These are phyloP conservation scores for Amylostereum areolatum DNA, from an alignment of 1,284 basidiomycete genomes.

Conservation along the genomic window DNA sequence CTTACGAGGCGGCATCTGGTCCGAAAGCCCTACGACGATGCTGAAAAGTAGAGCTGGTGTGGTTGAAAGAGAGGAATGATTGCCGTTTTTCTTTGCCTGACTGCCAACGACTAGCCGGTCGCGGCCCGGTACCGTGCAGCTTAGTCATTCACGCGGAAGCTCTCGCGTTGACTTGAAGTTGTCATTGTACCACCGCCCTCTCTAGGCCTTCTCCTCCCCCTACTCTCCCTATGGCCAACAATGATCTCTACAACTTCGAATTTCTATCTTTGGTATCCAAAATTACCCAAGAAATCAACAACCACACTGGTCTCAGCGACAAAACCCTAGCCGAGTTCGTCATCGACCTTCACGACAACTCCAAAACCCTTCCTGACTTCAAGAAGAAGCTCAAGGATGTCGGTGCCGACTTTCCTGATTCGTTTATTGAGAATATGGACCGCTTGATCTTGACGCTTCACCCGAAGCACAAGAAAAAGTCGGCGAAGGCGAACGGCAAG, in stretches of 20 bases:
- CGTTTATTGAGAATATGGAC: constrained; percentile 89
- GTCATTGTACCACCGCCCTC: too few relatives aligned
- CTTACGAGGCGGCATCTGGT: constrained; percentile 68
- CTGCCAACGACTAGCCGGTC: too few relatives aligned
- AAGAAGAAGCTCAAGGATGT: constrained; percentile 75
- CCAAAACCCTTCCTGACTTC: constrained; percentile 74
- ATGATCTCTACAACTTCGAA: constrained; percentile 86
- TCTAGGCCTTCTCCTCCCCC: too few relatives aligned
- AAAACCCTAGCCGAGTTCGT: constrained; percentile 95
- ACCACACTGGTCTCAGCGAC: constrained; percentile 80
- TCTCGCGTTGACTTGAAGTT: too few relatives aligned
- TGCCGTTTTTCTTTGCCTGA: too few relatives aligned
- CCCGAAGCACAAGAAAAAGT: constrained; percentile 89
- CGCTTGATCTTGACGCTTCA: constrained; percentile 92
- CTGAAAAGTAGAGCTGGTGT: too few relatives aligned
- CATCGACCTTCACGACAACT: constrained; percentile 85
- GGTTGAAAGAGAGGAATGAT: too few relatives aligned
- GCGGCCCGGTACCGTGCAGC: too few relatives aligned
- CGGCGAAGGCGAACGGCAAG: constrained; percentile 36
- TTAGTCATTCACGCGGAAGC: constrained; percentile 1
- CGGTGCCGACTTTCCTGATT: constrained; percentile 85
- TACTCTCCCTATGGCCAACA: constrained; percentile 49
- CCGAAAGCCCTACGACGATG: too few relatives aligned
- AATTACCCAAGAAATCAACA: constrained; percentile 87
- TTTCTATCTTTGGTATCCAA: constrained; percentile 83